Conservation (phyloP, 495 filamentous ascomycete genomes). For the Achaetomiella virescens region DNA sequence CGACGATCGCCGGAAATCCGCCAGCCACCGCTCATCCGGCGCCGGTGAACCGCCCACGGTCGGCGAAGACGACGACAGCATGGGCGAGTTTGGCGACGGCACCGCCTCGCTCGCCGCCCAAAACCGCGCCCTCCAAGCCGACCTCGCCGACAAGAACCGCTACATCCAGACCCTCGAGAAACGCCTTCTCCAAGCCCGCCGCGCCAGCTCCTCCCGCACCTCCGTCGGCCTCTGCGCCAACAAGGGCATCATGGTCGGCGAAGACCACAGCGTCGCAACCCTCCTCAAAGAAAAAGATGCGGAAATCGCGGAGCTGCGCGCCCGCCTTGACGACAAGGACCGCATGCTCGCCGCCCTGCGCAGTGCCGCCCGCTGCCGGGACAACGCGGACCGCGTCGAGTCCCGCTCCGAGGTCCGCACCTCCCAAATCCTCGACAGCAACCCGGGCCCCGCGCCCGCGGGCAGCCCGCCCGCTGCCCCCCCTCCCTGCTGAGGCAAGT, state of each 20-base stretch:
- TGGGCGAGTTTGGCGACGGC: constrained; percentile 79
- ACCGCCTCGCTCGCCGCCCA: constrained; percentile 74
- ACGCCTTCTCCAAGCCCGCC: constrained; percentile 81
- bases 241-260: constrained; percentile 56
- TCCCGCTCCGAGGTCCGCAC: constrained; percentile 39
- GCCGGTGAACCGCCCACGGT: constrained; percentile 28
- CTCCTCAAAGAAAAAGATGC: constrained; percentile 83
- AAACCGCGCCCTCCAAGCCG: constrained; percentile 82
- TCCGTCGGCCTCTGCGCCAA: constrained; percentile 59
- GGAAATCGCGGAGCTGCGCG: constrained; percentile 85
- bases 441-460: constrained; percentile 29
- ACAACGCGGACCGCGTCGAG: constrained; percentile 60
- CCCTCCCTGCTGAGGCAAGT: constrained; percentile 31
- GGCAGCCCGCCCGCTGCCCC: constrained; percentile 31
- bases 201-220: constrained; percentile 81
- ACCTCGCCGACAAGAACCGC: constrained; percentile 88
- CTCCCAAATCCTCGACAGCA: constrained; percentile 40
- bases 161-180: constrained; percentile 94
- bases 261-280: constrained; percentile 59
- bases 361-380: constrained; percentile 79
- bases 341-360: constrained; percentile 84
- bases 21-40: constrained; percentile 39
- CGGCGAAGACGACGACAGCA: constrained; percentile 66
- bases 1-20: constrained; percentile 46
- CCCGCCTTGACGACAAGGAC: constrained; percentile 91